phyloP scores from a whole-genome alignment of 768 basidiomycete species.

The Calocybe indica region DNA sequence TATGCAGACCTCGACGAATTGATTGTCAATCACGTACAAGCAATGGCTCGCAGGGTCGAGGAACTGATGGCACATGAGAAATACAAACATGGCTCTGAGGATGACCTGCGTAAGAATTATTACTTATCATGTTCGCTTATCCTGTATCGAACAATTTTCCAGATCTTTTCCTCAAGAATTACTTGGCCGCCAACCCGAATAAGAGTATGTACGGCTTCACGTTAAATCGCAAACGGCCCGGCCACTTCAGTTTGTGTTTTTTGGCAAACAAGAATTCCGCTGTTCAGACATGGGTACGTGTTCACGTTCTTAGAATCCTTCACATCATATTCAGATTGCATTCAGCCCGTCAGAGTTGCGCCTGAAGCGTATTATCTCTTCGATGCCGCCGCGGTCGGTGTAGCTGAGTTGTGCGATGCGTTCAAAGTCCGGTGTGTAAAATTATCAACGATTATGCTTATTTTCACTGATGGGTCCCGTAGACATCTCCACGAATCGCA shows the following conservation, averaged over 20 bases:
- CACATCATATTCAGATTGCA: slow-evolving; percentile 4
- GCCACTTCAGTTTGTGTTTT: slow-evolving; percentile 92
- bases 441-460: not conserved
- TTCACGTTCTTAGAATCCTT: slow-evolving; percentile 1
- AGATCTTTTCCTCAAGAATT: slow-evolving; percentile 88
- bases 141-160: not conserved
- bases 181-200: slow-evolving; percentile 87
- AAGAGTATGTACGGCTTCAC: slow-evolving; percentile 96
- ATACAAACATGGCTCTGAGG: slow-evolving; percentile 83
- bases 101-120: slow-evolving; percentile 77
- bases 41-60: slow-evolving; percentile 89
- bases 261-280: slow-evolving; percentile 85
- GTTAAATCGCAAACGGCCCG: slow-evolving; percentile 82
- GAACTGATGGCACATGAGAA: slow-evolving; percentile 95
- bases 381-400: slow-evolving; percentile 84
- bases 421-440: slow-evolving; percentile 78
- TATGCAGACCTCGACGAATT: slow-evolving; percentile 96
- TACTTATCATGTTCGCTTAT: not conserved
- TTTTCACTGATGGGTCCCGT: slow-evolving; percentile 7
- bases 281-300: slow-evolving; percentile 88
- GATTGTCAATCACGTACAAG: slow-evolving; percentile 94
- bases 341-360: slow-evolving; percentile 80
- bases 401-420: slow-evolving; percentile 92
- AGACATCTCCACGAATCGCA: slow-evolving; percentile 81
- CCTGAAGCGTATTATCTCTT: slow-evolving; percentile 89